A percentile compares a stretch with the other conserved stretches of the same genome.
phyloP scores from a whole-genome alignment of 495 filamentous ascomycete genomes.

The Neurospora sp. region DNA sequence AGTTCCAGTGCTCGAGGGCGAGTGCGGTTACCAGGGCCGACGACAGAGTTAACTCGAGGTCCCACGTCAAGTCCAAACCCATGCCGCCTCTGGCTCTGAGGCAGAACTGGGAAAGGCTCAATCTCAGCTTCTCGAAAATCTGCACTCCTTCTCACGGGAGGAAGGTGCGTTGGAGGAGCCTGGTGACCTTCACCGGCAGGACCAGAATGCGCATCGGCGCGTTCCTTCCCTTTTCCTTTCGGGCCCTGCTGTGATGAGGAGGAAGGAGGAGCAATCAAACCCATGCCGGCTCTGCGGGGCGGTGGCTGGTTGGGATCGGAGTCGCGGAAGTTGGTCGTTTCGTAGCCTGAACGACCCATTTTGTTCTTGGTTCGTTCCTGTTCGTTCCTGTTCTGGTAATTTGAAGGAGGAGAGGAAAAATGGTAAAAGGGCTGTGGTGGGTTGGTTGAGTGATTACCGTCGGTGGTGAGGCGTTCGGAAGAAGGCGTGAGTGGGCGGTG shows the following conservation, averaged over 20 bases:
- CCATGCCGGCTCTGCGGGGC: not conserved
- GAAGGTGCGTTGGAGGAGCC: not conserved
- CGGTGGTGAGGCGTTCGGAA: not conserved
- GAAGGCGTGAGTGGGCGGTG: not conserved
- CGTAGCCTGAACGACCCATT: constrained; percentile 12
- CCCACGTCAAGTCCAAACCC: not conserved
- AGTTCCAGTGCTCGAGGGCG: too few species aligned
- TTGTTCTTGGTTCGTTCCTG: not conserved
- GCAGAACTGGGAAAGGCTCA: not conserved
- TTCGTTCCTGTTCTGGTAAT: too few species aligned
- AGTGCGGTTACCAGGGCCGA: too few species aligned
- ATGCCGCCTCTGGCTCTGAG: not conserved
- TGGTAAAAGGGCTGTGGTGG: not conserved
- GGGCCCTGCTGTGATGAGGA: not conserved
- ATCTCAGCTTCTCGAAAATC: not conserved
- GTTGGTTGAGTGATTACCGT: not conserved
- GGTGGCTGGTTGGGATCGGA: not conserved
- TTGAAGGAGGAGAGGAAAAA: too few species aligned
- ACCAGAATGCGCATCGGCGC: not conserved
- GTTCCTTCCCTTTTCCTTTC: constrained; percentile 2
- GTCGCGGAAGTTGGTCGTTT: constrained; percentile 3
- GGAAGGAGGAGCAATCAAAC: accelerated
- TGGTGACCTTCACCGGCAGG: not conserved
- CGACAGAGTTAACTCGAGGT: not conserved
- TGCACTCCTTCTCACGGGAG: not conserved